Evolutionary conservation across 768 basidiomycete genomes (phyloP).

Genomic region (Boletus edulis): DNA sequence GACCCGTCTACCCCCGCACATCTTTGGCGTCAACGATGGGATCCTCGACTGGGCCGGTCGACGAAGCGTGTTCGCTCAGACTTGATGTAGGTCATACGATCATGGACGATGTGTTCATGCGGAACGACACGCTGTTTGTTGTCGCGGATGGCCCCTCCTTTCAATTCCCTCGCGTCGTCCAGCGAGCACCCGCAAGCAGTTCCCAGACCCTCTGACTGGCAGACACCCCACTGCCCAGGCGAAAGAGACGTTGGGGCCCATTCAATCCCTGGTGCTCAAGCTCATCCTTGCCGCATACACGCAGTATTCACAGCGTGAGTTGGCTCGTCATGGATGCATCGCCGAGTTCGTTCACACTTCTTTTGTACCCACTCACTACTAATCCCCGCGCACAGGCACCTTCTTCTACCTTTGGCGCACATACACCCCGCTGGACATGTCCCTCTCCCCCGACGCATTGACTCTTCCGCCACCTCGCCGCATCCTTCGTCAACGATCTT

Average conservation of each 20-base stretch:
- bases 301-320: no score
- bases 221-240: conserved; percentile 49
- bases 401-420: conserved; percentile 43
- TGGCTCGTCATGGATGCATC: no score
- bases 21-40: conserved; percentile 48
- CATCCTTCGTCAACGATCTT: no score
- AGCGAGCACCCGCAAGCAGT: conserved; percentile 34
- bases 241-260: conserved; percentile 41
- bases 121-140: conserved; percentile 69
- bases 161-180: conserved; percentile 57
- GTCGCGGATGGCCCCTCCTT: conserved; percentile 61
- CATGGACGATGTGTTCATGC: conserved; percentile 70
- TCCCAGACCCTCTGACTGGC: conserved; percentile 54
- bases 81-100: conserved; percentile 64
- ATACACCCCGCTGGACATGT: conserved; percentile 59
- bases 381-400: conserved; percentile 41
- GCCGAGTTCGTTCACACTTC: no score
- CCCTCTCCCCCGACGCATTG: conserved; percentile 46
- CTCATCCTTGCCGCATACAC: no score
- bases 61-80: not conserved
- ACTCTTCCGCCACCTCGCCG: conserved; percentile 58
- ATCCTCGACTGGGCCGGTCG: conserved; percentile 50
- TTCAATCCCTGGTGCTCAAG: no score
- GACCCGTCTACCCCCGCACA: no score
- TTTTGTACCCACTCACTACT: not conserved